Evolutionary conservation across 352 stramenopile genomes (phyloP), one percentile per base, ranked within the genome.

Genomic region (Globisporangium carolinianum): DNA sequence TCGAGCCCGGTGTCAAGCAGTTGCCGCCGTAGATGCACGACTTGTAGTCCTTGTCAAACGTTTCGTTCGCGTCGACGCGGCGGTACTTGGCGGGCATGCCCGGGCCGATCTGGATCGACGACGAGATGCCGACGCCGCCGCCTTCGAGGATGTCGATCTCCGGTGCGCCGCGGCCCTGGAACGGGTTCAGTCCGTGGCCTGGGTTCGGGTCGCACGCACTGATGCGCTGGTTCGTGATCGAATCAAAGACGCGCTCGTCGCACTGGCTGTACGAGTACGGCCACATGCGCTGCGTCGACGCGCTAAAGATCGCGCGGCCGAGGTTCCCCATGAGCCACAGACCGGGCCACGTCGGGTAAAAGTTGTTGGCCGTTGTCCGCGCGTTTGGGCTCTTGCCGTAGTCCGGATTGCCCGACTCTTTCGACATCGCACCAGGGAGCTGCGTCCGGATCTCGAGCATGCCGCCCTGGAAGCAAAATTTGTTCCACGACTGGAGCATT

Each of bases 241-340:
- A 76, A 18, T 79, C 60, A 41, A 98, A 94, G 36, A 87, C 83
- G 56, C 92, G 84, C 36, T 90, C 69, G 47, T 92, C 73, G 67
- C 96, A 99, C 57, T 83, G 80, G 59, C 97, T 83, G 73, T 97
- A 98, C 60, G 82, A 97, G 79, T 92, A 98, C 10, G 96, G 96
- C 95, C 95, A 98, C 63, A 98, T 91, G 59, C 93, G 92, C 43
- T 95, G 88, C 38, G 90, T 98, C 0, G 84, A 97, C 3, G 75
- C 86, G 43, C 95, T 92, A 66, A 98, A 98, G 5, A 97, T 97
- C 6, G 95, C 92, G 45, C 96, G 73, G 9, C 94, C 94, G 9
- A 98, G 72, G 83, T 98, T 98, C 5, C 96, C 96, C 58, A 98
- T 77, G 51, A 98, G 68, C 96, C 96, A 98, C 54, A 98, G 84